Conservation (phyloP, 768 basidiomycete genomes). For the Suillus brevipes region DNA sequence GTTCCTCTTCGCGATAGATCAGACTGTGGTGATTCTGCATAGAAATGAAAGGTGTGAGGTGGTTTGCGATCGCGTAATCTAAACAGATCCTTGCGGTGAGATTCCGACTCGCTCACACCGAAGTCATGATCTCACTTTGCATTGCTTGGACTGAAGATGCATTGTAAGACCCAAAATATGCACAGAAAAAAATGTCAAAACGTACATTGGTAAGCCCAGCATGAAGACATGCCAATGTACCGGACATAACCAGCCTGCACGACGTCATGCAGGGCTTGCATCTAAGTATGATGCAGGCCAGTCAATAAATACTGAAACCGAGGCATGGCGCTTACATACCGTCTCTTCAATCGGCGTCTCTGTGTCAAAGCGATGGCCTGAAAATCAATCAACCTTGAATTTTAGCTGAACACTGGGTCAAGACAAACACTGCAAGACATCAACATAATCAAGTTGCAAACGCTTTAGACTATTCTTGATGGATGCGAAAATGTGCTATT, state of each 20-base stretch:
- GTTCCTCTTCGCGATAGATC: constrained; percentile 65
- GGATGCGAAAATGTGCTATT: constrained; percentile 70
- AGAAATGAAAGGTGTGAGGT: constrained; percentile 60
- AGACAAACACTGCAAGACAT: constrained; percentile 64
- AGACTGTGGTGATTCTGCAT: constrained; percentile 71
- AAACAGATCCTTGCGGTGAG: neutral
- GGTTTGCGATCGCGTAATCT: constrained; percentile 64
- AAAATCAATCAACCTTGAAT: constrained; percentile 21
- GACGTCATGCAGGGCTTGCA: constrained; percentile 72
- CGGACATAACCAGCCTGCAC: constrained; percentile 63
- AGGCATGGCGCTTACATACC: constrained; percentile 38
- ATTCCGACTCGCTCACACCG: neutral
- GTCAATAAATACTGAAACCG: neutral
- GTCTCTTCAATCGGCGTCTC: constrained; percentile 33
- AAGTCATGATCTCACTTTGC: constrained; percentile 45
- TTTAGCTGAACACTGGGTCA: neutral
- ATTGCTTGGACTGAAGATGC: constrained; percentile 47
- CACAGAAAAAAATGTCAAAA: neutral
- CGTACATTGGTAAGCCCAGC: constrained; percentile 56
- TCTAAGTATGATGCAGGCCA: constrained; percentile 32
- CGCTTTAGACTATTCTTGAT: constrained; percentile 63
- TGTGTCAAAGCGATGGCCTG: constrained; percentile 34
- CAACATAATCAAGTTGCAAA: constrained; percentile 75
- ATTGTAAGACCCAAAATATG: neutral
- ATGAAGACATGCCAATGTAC: constrained; percentile 60